Conservation (phyloP, 140 eudicot species). For the Bidens hawaiensis region DNA sequence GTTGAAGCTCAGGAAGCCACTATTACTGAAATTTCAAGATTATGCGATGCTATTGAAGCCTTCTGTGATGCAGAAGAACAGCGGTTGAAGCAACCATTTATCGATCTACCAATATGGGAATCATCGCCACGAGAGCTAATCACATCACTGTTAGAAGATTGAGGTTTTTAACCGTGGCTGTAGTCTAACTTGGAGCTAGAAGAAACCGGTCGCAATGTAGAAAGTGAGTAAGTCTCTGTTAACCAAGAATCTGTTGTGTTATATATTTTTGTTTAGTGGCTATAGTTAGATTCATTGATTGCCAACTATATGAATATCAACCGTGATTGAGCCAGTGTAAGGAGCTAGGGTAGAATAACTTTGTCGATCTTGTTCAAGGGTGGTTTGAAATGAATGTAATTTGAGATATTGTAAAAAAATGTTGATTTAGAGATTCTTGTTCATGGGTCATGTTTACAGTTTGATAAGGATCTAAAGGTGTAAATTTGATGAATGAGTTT, state of each 20-base stretch:
- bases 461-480: neutral
- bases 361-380: constrained; percentile 21
- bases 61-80: constrained; percentile 63
- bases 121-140: constrained; percentile 52
- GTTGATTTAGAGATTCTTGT: constrained; percentile 16
- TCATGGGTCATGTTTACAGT: neutral
- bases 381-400: constrained; percentile 23
- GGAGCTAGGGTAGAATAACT: constrained; percentile 22
- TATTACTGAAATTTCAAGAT: constrained; percentile 39
- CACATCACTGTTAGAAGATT: constrained; percentile 42
- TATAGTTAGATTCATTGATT: constrained; percentile 20
- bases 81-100: constrained; percentile 33
- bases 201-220: constrained; percentile 7
- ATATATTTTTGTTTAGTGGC: constrained; percentile 13
- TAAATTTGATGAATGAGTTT: neutral
- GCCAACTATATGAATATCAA: constrained; percentile 10
- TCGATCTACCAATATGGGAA: constrained; percentile 71
- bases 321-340: constrained; percentile 14
- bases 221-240: constrained; percentile 18
- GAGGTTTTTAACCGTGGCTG: constrained; percentile 10
- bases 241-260: constrained; percentile 20
- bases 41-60: constrained; percentile 67
- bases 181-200: constrained; percentile 17
- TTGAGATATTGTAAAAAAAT: constrained; percentile 25
- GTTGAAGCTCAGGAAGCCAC: constrained; percentile 72